Percentiles rank a stretch among this genome's conserved stretches.
Conservation (phyloP, 106 monocot species). For the Posidonia australis region DNA sequence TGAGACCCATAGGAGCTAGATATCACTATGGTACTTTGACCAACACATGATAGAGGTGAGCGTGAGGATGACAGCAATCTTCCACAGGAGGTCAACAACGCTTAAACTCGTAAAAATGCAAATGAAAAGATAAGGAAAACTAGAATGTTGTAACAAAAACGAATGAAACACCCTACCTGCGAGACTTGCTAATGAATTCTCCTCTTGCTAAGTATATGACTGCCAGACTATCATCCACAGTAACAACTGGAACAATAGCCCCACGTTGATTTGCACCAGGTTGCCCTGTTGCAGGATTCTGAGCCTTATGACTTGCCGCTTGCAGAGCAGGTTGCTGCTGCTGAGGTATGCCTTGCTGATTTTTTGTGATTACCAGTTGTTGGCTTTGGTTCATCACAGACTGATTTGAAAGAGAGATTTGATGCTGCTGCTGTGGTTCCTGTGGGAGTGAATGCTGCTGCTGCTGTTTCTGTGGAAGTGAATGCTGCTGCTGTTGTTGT, state of each 20-base stretch:
- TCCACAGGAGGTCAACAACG: no score
- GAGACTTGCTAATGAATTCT: background rate
- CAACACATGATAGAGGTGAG: no score
- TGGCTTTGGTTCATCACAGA: conserved; percentile 4
- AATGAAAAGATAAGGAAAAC: no score
- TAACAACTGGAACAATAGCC: conserved; percentile 7
- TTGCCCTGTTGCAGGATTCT: conserved; percentile 11
- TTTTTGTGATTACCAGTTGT: conserved; percentile 26
- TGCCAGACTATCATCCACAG: conserved; percentile 24
- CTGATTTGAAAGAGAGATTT: no score
- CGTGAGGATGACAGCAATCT: no score
- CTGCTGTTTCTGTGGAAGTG: no score
- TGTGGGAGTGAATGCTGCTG: conserved; percentile 23
- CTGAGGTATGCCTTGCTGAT: conserved; percentile 27
- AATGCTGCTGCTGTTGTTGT: no score
- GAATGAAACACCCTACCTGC: no score
- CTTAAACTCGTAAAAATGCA: no score
- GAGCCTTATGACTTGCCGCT: conserved; percentile 25
- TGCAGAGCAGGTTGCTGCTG: conserved; percentile 29
- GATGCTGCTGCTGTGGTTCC: conserved; percentile 13
- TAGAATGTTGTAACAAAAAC: no score
- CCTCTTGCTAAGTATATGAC: conserved; percentile 30
- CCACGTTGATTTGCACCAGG: conserved; percentile 22
- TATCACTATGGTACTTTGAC: no score
- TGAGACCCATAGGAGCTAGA: no score